These are phyloP conservation scores for Drechslera avenae DNA, from an alignment of 2,329 filamentous ascomycete species.

Conservation along the genomic window DNA sequence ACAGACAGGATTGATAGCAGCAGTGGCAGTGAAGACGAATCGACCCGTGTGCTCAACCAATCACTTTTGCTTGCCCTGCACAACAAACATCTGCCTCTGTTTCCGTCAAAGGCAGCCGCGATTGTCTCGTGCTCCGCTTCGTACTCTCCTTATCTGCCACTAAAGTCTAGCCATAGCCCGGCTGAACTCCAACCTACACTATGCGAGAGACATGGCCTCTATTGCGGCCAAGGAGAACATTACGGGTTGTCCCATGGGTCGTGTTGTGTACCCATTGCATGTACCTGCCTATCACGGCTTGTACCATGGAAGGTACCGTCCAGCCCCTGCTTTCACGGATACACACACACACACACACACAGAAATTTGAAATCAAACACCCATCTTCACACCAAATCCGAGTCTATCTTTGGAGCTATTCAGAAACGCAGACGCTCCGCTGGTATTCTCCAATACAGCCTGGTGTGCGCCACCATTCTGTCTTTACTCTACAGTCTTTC, in stretches of 20 bases:
- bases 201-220: neutral
- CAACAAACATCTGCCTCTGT: neutral
- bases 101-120: neutral
- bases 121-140: neutral
- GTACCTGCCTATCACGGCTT: neutral
- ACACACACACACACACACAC: neutral
- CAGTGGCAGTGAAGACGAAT: conserved; percentile 21
- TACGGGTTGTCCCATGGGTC: neutral
- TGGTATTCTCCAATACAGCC: neutral
- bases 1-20: conserved; percentile 15
- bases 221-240: neutral
- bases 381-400: neutral
- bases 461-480: neutral
- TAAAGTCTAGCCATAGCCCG: neutral
- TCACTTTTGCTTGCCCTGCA: conserved; percentile 1
- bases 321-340: neutral
- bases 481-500: conserved; percentile 36
- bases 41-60: conserved; percentile 6
- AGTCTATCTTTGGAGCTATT: no score
- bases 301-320: neutral
- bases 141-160: conserved; percentile 8
- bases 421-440: neutral
- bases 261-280: neutral
- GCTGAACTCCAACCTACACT: neutral
- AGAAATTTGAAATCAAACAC: neutral